Evolutionary conservation across 2,329 filamentous ascomycete genomes (phyloP).

Genomic region (Xylariomycetidae sp.): DNA sequence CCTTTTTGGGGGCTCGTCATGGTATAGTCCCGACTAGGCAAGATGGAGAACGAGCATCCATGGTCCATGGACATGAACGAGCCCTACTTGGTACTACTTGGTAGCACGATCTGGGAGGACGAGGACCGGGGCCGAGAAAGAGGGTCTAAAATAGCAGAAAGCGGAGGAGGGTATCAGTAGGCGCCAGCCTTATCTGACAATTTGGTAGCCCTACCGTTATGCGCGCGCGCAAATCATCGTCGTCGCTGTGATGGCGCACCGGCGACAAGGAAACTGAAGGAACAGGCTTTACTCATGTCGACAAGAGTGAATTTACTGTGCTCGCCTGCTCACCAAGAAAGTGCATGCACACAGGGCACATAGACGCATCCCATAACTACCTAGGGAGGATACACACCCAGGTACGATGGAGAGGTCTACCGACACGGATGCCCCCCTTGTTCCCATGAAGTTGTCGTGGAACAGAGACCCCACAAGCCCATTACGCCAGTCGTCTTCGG

Average conservation of each 20-base stretch:
- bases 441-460: too few relatives aligned
- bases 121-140: slow-evolving; percentile 10
- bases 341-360: too few relatives aligned
- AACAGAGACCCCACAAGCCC: background rate
- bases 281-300: background rate
- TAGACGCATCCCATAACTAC: too few relatives aligned
- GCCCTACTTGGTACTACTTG: slow-evolving; percentile 10
- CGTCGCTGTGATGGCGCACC: background rate
- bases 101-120: slow-evolving; percentile 9
- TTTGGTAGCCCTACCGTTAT: too few relatives aligned
- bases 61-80: slow-evolving; percentile 2
- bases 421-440: too few relatives aligned
- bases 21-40: slow-evolving; percentile 1
- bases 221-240: background rate
- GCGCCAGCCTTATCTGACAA: slow-evolving; percentile 29
- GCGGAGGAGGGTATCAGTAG: slow-evolving; percentile 26
- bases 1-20: slow-evolving; percentile 9
- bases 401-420: too few relatives aligned
- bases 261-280: background rate
- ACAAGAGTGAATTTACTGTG: background rate
- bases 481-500: background rate
- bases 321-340: background rate
- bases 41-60: too few relatives aligned
- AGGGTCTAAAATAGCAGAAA: slow-evolving; percentile 27
- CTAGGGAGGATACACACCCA: too few relatives aligned